Evolutionary conservation across 805 yeast genomes (phyloP).

Genomic region (Blastobotrys attinorum): DNA sequence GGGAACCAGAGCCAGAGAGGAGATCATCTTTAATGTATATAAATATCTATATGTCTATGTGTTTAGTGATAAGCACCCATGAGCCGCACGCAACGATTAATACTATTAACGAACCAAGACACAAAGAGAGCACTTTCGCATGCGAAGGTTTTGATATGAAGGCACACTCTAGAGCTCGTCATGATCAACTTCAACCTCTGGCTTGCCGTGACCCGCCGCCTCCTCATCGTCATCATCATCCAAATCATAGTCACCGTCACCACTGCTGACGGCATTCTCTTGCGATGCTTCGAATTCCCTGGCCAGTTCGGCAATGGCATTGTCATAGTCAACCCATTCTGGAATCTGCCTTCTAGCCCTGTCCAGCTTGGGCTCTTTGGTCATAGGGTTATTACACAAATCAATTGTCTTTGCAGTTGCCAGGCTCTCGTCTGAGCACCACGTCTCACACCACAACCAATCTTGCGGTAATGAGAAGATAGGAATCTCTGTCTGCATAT

Average conservation of each 20-base stretch:
- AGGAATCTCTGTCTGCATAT: constrained; percentile 58
- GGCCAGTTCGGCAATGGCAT: constrained; percentile 35
- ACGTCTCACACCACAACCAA: constrained; percentile 92
- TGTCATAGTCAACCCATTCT: constrained; percentile 67
- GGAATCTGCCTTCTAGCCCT: constrained; percentile 69
- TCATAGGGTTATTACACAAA: constrained; percentile 74
- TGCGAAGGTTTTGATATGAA: background rate
- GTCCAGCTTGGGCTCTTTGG: constrained; percentile 70
- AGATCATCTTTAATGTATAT: too few relatives aligned
- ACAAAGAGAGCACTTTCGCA: too few relatives aligned
- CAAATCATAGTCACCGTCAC: too few relatives aligned
- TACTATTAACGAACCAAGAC: too few relatives aligned
- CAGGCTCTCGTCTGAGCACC: constrained; percentile 67
- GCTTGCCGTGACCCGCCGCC: background rate
- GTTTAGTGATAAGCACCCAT: too few relatives aligned
- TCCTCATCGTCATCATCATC: constrained; percentile 4
- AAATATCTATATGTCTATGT: too few relatives aligned
- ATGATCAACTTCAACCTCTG: constrained; percentile 7
- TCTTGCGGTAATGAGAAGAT: constrained; percentile 71
- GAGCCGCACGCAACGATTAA: too few relatives aligned
- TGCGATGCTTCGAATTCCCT: constrained; percentile 10
- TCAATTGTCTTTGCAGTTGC: constrained; percentile 69
- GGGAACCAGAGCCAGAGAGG: too few relatives aligned
- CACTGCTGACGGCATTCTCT: too few relatives aligned
- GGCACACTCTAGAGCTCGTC: constrained; percentile 11